A percentile compares a stretch with the other conserved stretches of the same genome.
phyloP scores from a whole-genome alignment of 129 eudicot species.

The Deinandra increscens region DNA sequence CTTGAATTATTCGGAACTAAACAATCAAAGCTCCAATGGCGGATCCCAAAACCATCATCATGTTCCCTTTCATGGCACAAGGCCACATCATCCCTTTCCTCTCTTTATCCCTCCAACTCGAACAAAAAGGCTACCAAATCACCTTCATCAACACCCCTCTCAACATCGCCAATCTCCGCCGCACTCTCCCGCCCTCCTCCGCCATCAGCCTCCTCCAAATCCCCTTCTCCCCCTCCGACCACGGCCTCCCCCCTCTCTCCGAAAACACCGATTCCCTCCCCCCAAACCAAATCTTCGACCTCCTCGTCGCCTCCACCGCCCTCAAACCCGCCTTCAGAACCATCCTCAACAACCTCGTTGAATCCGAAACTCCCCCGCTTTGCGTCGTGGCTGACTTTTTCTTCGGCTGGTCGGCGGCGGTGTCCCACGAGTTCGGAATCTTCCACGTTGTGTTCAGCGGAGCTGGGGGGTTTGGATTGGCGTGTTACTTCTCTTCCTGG shows the following conservation, averaged over 20 bases:
- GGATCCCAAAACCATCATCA: constrained; percentile 33
- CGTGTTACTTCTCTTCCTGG: constrained; percentile 61
- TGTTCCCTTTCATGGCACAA: constrained; percentile 86
- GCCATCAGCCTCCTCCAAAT: constrained; percentile 49
- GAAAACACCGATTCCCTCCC: constrained; percentile 62
- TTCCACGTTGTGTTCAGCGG: constrained; percentile 47
- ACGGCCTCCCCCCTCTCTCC: constrained; percentile 56
- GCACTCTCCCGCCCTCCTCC: constrained; percentile 43
- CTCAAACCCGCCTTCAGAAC: constrained; percentile 32
- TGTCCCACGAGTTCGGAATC: constrained; percentile 49
- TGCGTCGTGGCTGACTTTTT: constrained; percentile 58
- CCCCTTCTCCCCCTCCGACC: constrained; percentile 62
- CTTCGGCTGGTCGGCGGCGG: constrained; percentile 60
- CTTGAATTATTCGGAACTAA: too few species aligned
- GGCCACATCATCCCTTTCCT: constrained; percentile 75
- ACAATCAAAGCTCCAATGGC: constrained; percentile 20
- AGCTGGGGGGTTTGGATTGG: constrained; percentile 61
- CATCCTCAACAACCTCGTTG: constrained; percentile 28
- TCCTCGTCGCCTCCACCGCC: constrained; percentile 40
- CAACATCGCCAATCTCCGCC: constrained; percentile 59
- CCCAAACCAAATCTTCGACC: constrained; percentile 31
- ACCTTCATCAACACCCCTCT: constrained; percentile 65
- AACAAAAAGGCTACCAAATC: constrained; percentile 45
- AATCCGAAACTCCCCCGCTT: constrained; percentile 32
- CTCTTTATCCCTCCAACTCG: constrained; percentile 47